Base-by-base conservation (phyloP, 495 filamentous ascomycete species). In the Hapsidospora chrysogenum region DNA sequence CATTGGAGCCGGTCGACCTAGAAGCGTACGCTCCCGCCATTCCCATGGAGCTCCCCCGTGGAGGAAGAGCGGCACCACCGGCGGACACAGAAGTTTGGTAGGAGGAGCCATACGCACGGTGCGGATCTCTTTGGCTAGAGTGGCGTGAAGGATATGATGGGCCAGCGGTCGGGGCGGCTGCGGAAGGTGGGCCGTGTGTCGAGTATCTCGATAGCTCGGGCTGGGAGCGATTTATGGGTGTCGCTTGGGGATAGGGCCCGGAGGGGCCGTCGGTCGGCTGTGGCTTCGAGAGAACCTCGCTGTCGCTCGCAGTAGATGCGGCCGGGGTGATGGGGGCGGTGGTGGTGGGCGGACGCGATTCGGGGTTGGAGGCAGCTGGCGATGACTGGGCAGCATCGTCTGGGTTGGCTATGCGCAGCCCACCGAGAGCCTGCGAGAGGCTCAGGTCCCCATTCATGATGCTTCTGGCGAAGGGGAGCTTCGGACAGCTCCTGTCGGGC, bases 401-500 rank as follows among this genome's bases (percentile, higher is more conserved):
- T 28, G 92, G 89, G 54, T 99, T 99, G 41, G 92, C 92, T 49
- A 96, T 96, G 45, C 89, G 80, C 54, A 99, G 64, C 44, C 92
- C 92, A 35, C 92, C 92, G 43, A 99, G 67, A 39, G 84, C 80
- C 57, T 85, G 80, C 37, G 89, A 92, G 33, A 97, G 72, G 53
- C 82, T 95, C 44, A 94, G 58, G 57, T 95, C 87, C 49, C 80
- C 81, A 52, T 87, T 80, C 87, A 94, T 95, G 50, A 21, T 53
- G 26, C 7, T 21, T 23, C 10, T 18, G 13, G 11, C 16, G 8
- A n/a, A n/a, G n/a, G n/a, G n/a, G n/a, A n/a, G n/a, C n/a, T n/a
- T n/a, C n/a, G n/a, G n/a, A n/a, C n/a, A n/a, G n/a, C n/a, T n/a
- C n/a, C n/a, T n/a, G n/a, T n/a, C n/a, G n/a, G n/a, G n/a, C n/a